Evolutionary conservation across 345 rosid genomes (phyloP), one percentile per base, ranked within the genome.

Genomic region (Excoecaria cochinchinensis): DNA sequence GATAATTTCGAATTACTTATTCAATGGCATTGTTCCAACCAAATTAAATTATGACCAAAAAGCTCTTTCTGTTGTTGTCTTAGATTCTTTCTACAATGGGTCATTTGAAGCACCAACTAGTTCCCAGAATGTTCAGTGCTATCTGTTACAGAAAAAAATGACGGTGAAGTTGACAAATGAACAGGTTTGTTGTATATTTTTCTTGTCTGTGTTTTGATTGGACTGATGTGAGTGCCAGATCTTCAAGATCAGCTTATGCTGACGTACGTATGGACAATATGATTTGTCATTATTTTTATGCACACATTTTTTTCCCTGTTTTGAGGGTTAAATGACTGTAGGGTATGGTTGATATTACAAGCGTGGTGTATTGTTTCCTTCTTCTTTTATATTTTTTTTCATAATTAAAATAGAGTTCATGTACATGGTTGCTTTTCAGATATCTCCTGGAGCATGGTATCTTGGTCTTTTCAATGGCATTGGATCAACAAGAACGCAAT

Each of bases 401-500:
- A 14, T 71, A 21, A 62, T 38, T 68, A 25, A 40, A 13, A 40
- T 65, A 66, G 56, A 40, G 40, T 46, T 76, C 57, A 65, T 74
- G 81, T 38, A 61, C 48, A 46, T 58, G 21, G 15, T 19, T 80
- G 13, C 73, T 83, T 31, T 78, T 77, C 87, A 95, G 98, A 87
- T 92, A 83, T 82, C 93, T 73, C 86, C 97, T 10, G 95, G 99
- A 79, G 91, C 86, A 76, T 91, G 92, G 92, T 95, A 91, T 78
- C 82, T 92, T 68, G 98, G 98, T 74, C 91, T 92, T 81, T 95
- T 95, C 77, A 95, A 95, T 38, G 99, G 99, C 52, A 77, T 91
- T 79, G 99, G 99, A 62, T 86, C 88, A 79, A 82, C 87, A 47
- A 91, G 94, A 81, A 84, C 99, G 51, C 98, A 91, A 64, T 91